Evolutionary conservation across 2,329 filamentous ascomycete genomes (phyloP).

Genomic region (Penicillium sp.): DNA sequence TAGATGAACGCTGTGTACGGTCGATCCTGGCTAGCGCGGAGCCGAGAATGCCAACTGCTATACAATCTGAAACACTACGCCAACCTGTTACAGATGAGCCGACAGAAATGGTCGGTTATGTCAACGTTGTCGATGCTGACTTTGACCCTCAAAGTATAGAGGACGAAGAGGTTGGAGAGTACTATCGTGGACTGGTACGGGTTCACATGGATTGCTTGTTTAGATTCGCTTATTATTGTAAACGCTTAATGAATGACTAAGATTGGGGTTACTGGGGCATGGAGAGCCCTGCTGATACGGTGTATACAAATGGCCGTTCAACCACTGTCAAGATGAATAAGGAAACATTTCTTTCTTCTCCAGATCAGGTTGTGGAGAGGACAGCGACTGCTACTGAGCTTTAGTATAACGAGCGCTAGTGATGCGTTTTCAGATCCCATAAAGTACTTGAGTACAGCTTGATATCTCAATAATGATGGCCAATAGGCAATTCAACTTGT

Average conservation of each 20-base stretch:
- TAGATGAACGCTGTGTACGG: conserved; percentile 9
- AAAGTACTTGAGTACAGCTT: too few relatives aligned
- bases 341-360: conserved; percentile 4
- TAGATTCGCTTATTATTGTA: conserved; percentile 7
- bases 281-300: not conserved
- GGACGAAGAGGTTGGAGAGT: conserved; percentile 4
- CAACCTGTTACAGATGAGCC: not conserved
- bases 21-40: conserved; percentile 12
- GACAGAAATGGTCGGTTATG: conserved; percentile 4
- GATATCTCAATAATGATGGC: too few relatives aligned
- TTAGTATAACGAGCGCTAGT: too few relatives aligned
- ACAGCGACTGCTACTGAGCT: too few relatives aligned
- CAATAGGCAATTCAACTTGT: too few relatives aligned
- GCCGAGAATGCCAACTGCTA: not conserved
- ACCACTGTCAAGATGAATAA: not conserved
- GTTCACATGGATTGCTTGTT: conserved; percentile 4
- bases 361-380: too few relatives aligned
- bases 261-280: conserved; percentile 11
- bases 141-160: conserved; percentile 2
- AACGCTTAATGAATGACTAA: conserved; percentile 3
- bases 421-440: too few relatives aligned
- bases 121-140: conserved; percentile 6
- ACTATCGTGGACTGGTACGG: conserved; percentile 10
- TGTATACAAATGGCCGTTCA: conserved; percentile 8
- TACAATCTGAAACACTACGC: not conserved